Evolutionary conservation across 2,329 filamentous ascomycete species (phyloP), one percentile per base, ranked within the genome.

Genomic region (Fonsecaea erecta): DNA sequence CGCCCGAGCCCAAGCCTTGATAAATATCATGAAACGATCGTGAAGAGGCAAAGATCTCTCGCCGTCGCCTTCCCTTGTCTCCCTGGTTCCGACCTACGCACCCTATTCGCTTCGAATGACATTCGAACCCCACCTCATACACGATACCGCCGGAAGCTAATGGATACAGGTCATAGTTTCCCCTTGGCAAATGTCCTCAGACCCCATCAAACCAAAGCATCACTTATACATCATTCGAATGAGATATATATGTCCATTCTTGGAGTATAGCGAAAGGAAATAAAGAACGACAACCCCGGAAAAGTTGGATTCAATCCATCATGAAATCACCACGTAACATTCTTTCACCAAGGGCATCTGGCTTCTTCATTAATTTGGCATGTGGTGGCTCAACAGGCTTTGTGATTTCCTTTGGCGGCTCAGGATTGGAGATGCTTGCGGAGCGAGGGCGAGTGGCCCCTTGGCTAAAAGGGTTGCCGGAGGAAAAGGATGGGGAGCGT

Each of bases 241-340:
- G 32, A 51, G 35, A 62, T 53, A 67, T 59, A 62, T 35, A 53
- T 43, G 34, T 48, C 28, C 51, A 65, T 24, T 48, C 63, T 55
- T 51, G 34, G 52, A 26, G 34, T 52, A 28, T 40, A 43, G 37
- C 35, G 26, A 8, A 18, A 24, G 24, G 12, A 14, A 8, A 18
- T 8, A 9, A 26, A 55, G 34, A 21, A 8, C 37, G 30, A 52
- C 24, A 21, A n/a, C n/a, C n/a, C 7, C n/a, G 52, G 30, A 16
- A 34, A 58, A 58, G 32, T 51, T 34, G 28, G 21, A 16, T 6
- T 70, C 60, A 73, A 54, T 73, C 71, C 71, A 73, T 73, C 93
- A 98, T 97, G 74, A 99, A 98, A 75, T 99, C 95, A 52, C 94
- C 95, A 81, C 97, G 95, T 71, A 99, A 85, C 73, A 99, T 98